phyloP scores from a whole-genome alignment of 2,329 filamentous ascomycete genomes.

The Metarhizium anisopliae region DNA sequence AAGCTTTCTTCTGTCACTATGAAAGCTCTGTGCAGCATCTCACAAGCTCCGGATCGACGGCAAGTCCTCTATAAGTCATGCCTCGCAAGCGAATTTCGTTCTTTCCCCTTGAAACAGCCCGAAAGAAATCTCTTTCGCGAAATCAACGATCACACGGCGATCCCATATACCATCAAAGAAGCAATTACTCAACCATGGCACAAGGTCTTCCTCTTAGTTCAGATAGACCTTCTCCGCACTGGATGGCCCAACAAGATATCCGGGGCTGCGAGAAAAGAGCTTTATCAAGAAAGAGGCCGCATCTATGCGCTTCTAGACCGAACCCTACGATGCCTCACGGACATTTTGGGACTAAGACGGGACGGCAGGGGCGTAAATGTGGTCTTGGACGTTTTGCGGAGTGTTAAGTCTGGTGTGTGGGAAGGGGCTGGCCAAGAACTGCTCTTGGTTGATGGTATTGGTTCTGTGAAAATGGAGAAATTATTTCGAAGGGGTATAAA shows the following conservation, averaged over 20 bases:
- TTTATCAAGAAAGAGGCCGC: constrained; percentile 20
- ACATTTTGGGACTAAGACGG: constrained; percentile 25
- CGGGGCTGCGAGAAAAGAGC: constrained; percentile 20
- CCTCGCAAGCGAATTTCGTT: constrained; percentile 27
- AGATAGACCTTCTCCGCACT: constrained; percentile 57
- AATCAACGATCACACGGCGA: constrained; percentile 28
- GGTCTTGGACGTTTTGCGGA: constrained; percentile 69
- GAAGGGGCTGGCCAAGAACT: constrained; percentile 75
- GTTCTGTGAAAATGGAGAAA: constrained; percentile 65
- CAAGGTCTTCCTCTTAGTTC: constrained; percentile 68
- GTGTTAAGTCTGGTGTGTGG: constrained; percentile 68
- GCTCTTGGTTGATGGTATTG: constrained; percentile 73
- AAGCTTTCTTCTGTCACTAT: constrained; percentile 23
- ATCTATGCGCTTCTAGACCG: constrained; percentile 25
- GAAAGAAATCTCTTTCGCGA: constrained; percentile 27
- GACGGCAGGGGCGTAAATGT: constrained; percentile 61
- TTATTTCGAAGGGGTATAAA: constrained; percentile 62
- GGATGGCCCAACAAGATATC: constrained; percentile 47
- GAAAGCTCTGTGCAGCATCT: constrained; percentile 19
- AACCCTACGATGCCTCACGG: constrained; percentile 27
- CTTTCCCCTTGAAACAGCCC: constrained; percentile 24
- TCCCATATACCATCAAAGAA: constrained; percentile 28
- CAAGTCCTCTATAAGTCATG: constrained; percentile 29
- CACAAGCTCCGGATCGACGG: constrained; percentile 17
- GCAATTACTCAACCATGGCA: constrained; percentile 53